phyloP scores from a whole-genome alignment of 2,329 filamentous ascomycete genomes.

The Sarocladium kiliense region DNA sequence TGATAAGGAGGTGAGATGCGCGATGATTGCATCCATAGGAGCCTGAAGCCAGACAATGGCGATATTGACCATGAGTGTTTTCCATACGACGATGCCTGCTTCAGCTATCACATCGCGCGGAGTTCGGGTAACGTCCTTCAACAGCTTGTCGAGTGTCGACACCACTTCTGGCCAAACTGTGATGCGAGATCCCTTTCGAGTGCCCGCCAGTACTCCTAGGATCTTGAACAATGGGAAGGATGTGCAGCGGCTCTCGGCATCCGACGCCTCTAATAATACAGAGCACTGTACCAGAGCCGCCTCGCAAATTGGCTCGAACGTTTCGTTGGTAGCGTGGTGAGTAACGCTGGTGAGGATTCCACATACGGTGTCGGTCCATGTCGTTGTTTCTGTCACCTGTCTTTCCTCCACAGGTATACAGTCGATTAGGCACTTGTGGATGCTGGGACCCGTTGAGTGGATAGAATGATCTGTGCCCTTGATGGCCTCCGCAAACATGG shows the following conservation, averaged over 20 bases:
- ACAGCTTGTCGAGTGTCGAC: slow-evolving; percentile 45
- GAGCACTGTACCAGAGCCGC: slow-evolving; percentile 49
- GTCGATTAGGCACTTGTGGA: slow-evolving; percentile 47
- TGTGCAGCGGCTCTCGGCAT: slow-evolving; percentile 26
- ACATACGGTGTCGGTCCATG: slow-evolving; percentile 62
- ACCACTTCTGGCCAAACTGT: slow-evolving; percentile 65
- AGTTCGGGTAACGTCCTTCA: slow-evolving; percentile 42
- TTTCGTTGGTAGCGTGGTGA: slow-evolving; percentile 72
- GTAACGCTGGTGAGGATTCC: slow-evolving; percentile 77
- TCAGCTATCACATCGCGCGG: slow-evolving; percentile 29
- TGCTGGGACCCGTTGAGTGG: slow-evolving; percentile 53
- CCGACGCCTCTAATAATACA: not conserved
- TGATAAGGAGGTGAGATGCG: slow-evolving; percentile 61
- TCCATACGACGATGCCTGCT: slow-evolving; percentile 44
- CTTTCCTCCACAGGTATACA: slow-evolving; percentile 47
- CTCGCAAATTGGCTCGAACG: slow-evolving; percentile 64
- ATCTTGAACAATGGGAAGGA: slow-evolving; percentile 49
- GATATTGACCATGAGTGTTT: slow-evolving; percentile 48
- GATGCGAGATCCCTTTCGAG: slow-evolving; percentile 75
- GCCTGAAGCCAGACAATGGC: slow-evolving; percentile 70
- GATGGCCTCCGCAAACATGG: slow-evolving; percentile 79
- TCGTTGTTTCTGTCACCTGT: slow-evolving; percentile 37
- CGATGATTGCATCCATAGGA: slow-evolving; percentile 73
- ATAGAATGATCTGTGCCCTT: slow-evolving; percentile 56
- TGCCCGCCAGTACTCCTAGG: slow-evolving; percentile 66